Percentiles rank a stretch among this genome's conserved stretches.
phyloP scores from a whole-genome alignment of 805 yeast species.

The Nakazawaea wyomingensis region DNA sequence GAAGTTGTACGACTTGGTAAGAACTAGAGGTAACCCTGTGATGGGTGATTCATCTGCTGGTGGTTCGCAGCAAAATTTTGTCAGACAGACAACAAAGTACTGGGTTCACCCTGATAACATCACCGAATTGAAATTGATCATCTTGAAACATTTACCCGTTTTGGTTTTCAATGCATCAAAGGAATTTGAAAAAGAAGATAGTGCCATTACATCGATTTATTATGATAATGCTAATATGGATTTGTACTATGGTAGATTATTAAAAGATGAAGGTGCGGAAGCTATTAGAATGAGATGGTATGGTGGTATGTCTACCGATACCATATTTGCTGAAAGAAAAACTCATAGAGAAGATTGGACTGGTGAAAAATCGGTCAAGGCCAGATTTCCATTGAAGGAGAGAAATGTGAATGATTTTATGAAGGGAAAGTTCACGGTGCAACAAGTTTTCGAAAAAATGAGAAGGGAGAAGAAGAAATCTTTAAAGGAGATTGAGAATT shows the following conservation, averaged over 20 bases:
- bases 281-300: constrained; percentile 98
- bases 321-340: constrained; percentile 73
- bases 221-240: constrained; percentile 89
- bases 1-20: constrained; percentile 81
- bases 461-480: constrained; percentile 90
- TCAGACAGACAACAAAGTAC: constrained; percentile 96
- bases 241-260: constrained; percentile 86
- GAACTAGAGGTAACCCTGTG: constrained; percentile 89
- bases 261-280: constrained; percentile 98
- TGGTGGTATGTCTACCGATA: constrained; percentile 93
- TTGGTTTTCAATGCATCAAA: constrained; percentile 94
- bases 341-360: constrained; percentile 95
- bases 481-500: constrained; percentile 78
- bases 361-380: constrained; percentile 94
- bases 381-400: constrained; percentile 90
- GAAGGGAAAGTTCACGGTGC: constrained; percentile 79
- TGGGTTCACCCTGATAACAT: constrained; percentile 99
- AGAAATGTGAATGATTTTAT: constrained; percentile 82
- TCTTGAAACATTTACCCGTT: constrained; percentile 93
- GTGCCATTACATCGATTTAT: constrained; percentile 95
- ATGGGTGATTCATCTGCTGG: constrained; percentile 85
- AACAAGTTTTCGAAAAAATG: constrained; percentile 87
- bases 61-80: constrained; percentile 95
- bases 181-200: constrained; percentile 91
- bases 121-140: constrained; percentile 88